Base-by-base conservation (phyloP, 208 protist genomes). In the Strigomonas culicis region DNA sequence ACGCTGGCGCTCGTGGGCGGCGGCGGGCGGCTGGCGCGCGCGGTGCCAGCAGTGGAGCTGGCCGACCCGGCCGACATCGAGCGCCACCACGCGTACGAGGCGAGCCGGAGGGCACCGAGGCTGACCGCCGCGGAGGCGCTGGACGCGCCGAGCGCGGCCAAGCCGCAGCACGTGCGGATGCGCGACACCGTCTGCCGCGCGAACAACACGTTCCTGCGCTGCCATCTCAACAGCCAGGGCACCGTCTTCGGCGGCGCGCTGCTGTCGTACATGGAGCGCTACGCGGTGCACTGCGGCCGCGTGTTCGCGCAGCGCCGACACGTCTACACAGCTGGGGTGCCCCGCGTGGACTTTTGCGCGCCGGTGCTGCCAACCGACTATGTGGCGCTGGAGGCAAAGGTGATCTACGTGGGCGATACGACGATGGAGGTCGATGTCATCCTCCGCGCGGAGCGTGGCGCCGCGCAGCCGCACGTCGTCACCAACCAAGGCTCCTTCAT, bases 171-270 rank as follows among this genome's bases (percentile, higher is more conserved):
- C 28, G 79, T 82, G 41, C 36, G 70, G 7, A 88, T 97, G 25
- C 41, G 44, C 13, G 59, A 63, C 27, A 94, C 88, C 7, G 59
- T 62, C 15, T 77, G 73, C 24, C 57, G 78, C 39, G 84, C 85
- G 13, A 82, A 93, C 63, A 79, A 88, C 52, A 90, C 93, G 66
- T 96, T 96, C 70, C 82, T 94, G 46, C 70, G 72, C 8, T 77
- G 79, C 0, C 78, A 78, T 72, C 66, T 93, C 66, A 96, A 96
- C 73, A 91, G 90, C 69, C 93, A 96, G 75, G 88, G 92, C 70
- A 96, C 90, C 50, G 85, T 96, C 43, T 96, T 96, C 70, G 90
- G 90, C 44, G 90, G 90, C 1, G 90, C 94, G 70, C 64, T 96
- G 55, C 90, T 96, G 84, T 53, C 72, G 46, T 96, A 88, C 84